Percentiles rank a stretch among this genome's conserved stretches.
Conservation (phyloP, 2,329 filamentous ascomycete species). For the Atkinsonella hypoxylon region DNA sequence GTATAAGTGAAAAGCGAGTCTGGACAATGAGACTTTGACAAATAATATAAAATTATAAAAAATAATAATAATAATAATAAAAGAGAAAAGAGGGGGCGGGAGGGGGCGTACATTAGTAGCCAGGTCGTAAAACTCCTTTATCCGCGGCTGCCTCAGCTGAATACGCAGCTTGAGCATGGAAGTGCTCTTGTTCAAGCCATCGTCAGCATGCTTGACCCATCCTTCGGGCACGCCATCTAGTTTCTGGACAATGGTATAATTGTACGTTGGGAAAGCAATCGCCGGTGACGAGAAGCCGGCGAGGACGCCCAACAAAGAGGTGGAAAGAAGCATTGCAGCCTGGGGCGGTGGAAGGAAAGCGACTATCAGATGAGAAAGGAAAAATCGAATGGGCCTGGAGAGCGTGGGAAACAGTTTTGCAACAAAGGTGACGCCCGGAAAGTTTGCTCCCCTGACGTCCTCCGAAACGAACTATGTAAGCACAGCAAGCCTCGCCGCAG, state of each 20-base stretch:
- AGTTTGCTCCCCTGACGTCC: no score
- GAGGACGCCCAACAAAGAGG: neutral
- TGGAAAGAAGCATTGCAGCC: neutral
- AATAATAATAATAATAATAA: no score
- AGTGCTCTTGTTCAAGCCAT: neutral
- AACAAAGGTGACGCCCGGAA: no score
- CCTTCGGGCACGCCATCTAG: constrained; percentile 1
- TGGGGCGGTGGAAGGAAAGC: neutral
- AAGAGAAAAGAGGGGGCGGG: no score
- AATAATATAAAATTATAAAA: no score
- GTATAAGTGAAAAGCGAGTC: no score
- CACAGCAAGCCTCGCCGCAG: neutral
- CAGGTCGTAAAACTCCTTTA: constrained; percentile 2
- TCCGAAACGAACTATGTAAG: neutral
- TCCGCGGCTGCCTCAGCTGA: constrained; percentile 4
- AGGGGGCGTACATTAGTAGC: neutral
- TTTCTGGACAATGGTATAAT: constrained; percentile 1
- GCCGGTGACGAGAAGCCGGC: neutral
- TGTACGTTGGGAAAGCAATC: neutral
- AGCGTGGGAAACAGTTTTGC: no score
- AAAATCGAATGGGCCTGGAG: no score
- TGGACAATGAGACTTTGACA: no score
- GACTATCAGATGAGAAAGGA: no score
- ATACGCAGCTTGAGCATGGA: constrained; percentile 4
- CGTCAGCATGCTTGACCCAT: constrained; percentile 1